Base-by-base conservation (phyloP, 2,329 filamentous ascomycete species). In the Neoascochyta sp. region DNA sequence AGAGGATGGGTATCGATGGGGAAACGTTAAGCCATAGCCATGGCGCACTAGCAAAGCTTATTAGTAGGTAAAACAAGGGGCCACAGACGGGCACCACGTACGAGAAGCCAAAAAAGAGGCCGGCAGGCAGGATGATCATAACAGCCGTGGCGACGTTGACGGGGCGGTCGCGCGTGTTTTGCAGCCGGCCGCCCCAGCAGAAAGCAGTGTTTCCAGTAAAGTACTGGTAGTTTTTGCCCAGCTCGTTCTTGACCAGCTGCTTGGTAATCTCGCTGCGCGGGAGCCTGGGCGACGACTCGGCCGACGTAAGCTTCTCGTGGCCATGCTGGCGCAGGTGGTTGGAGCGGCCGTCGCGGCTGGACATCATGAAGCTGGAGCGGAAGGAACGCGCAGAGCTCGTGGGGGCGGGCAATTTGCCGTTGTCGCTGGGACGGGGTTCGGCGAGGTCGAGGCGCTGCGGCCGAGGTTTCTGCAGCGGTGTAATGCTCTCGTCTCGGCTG, bases 121-220 rank as follows among this genome's bases (percentile, higher is more conserved):
- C 73, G 21, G 79, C 76, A 2, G 92, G 92, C 10, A 94, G 57
- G 21, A 92, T 62, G n/a, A 94, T 76, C 16, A 95, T 68, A 27
- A 87, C 63, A 2, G 83, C 88, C 1, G 92, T 98, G 9, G 81
- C 81, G 49, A 95, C 75, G 50, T 95, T 96, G 57, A 98, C 80
- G 2, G 92, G 92, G 43, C 82, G 78, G 48, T 93, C 84, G 47
- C 80, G 78, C 19, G 92, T 83, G 62, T 96, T 95, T 56, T 95
- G 86, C 38, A 92, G 72, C 36, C 92, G 77, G 6, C 92, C 92
- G 18, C 86, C 83, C 36, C 86, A 73, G 60, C 81, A 95, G 57
- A 98, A 98, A 14, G 88, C 71, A 0, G 87, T 95, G 56, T 96
- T 98, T 24, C 92, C 92, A 24, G 86, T 78, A 53, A 95, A 96